phyloP scores from a whole-genome alignment of 2,329 filamentous ascomycete genomes.

The Fusarium penzigii region DNA sequence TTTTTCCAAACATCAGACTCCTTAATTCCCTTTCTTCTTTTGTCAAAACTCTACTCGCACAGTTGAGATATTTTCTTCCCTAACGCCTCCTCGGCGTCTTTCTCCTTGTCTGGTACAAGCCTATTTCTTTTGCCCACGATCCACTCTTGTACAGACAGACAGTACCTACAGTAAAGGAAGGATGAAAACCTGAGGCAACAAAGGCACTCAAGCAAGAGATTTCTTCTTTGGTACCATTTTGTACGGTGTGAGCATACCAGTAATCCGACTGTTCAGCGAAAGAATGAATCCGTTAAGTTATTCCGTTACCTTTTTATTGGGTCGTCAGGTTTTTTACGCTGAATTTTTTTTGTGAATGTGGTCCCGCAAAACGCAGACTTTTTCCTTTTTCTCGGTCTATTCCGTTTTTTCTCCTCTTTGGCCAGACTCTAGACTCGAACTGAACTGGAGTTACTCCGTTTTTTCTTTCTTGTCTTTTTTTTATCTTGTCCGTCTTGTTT shows the following conservation, averaged over 20 bases:
- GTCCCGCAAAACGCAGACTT: background rate
- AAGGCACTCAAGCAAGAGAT: no score
- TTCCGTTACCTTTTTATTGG: no score
- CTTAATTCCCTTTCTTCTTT: background rate
- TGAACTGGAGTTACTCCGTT: background rate
- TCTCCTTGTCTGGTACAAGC: background rate
- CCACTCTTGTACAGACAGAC: background rate
- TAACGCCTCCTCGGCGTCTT: background rate
- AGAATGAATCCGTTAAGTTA: no score
- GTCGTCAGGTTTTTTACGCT: no score
- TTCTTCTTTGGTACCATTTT: background rate
- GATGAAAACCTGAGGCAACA: no score
- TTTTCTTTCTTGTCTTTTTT: background rate
- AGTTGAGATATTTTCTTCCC: background rate
- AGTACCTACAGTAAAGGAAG: no score
- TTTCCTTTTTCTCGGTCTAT: background rate
- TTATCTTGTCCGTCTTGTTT: background rate
- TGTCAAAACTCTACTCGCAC: background rate
- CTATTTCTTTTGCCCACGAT: background rate
- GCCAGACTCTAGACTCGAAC: no score
- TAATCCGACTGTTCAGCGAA: background rate
- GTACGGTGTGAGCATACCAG: background rate
- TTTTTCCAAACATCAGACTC: background rate
- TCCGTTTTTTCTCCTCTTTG: background rate
- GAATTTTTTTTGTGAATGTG: background rate